Conservation (phyloP, 192 early-diverging fungal species). For the Backusella luteola region DNA sequence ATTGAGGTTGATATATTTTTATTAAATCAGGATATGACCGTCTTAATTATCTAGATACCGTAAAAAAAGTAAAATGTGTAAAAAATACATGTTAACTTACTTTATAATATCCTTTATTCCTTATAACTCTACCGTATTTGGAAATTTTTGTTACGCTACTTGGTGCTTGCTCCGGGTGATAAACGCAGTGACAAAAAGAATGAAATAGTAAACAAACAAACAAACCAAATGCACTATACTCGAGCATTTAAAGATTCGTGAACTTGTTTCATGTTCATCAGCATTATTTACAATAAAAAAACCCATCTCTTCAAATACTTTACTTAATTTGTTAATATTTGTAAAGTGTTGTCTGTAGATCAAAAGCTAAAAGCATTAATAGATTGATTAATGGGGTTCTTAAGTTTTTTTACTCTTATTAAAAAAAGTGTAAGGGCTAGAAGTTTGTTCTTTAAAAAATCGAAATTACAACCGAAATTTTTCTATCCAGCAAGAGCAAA, state of each 20-base stretch:
- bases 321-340: background rate
- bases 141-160: background rate
- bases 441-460: background rate
- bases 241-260: background rate
- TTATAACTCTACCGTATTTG: background rate
- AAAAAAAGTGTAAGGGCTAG: background rate
- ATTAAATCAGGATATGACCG: background rate
- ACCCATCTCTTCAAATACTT: background rate
- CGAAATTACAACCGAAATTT: background rate
- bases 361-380: background rate
- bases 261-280: background rate
- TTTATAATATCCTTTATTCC: background rate
- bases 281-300: background rate
- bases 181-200: background rate
- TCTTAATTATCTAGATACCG: background rate
- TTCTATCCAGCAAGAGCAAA: background rate
- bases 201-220: background rate
- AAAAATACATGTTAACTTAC: background rate
- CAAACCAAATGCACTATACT: background rate
- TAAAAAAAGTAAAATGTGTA: background rate
- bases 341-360: background rate
- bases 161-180: background rate
- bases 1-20: background rate
- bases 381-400: background rate
- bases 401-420: background rate